These are phyloP conservation scores for Phialemoniopsis sp. DNA, from an alignment of 2,329 filamentous ascomycete species.

Conservation along the genomic window DNA sequence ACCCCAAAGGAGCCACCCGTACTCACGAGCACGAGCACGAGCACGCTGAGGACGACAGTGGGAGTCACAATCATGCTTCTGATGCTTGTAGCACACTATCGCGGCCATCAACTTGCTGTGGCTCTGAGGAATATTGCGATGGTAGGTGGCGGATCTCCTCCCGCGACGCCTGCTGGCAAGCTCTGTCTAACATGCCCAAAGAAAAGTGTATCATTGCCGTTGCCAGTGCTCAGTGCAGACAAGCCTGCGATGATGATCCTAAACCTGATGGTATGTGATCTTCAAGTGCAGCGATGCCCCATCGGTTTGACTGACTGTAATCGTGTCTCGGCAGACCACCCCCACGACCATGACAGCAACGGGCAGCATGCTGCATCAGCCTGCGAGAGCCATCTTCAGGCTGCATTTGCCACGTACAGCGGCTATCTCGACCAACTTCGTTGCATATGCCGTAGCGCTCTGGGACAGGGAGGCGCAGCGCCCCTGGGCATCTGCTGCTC, in stretches of 20 bases:
- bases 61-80: no score
- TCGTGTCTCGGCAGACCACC: slow-evolving; percentile 8
- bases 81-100: no score
- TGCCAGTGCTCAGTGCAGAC: slow-evolving; percentile 22
- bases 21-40: no score
- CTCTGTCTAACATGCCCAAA: slow-evolving; percentile 3
- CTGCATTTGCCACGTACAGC: slow-evolving; percentile 26
- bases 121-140: slow-evolving; percentile 13
- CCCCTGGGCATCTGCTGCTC: no score
- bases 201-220: slow-evolving; percentile 24
- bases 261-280: slow-evolving; percentile 15
- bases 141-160: slow-evolving; percentile 1
- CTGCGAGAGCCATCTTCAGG: slow-evolving; percentile 23
- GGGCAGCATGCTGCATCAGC: slow-evolving; percentile 18
- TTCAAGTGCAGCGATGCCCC: slow-evolving; percentile 1
- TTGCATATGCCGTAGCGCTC: slow-evolving; percentile 28
- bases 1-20: no score
- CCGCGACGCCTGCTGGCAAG: no score
- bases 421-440: slow-evolving; percentile 28
- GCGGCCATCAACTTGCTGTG: no score
- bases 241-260: slow-evolving; percentile 17
- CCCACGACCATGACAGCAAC: slow-evolving; percentile 19
- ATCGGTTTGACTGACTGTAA: neutral
- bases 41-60: no score
- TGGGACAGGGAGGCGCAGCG: slow-evolving; percentile 16